Base-by-base conservation (phyloP, 2,329 filamentous ascomycete species). In the Cladosporium sp. region DNA sequence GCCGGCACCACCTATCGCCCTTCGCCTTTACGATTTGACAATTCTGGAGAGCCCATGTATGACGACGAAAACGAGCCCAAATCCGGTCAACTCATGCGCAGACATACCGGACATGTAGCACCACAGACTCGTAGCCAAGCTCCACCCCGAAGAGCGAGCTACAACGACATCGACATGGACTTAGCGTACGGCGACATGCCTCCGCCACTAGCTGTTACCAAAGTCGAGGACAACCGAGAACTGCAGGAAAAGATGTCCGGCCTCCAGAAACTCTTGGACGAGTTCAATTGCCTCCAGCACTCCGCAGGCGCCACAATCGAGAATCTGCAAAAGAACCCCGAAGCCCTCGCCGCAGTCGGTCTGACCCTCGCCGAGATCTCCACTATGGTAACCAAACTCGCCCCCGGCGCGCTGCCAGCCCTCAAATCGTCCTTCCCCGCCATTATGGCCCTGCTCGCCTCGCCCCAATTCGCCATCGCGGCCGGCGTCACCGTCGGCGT, bases 401-500 rank as follows among this genome's bases (percentile, higher is more conserved):
- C 87, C 0, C 93, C 93, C 0, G 81, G 83, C 1, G 87, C 92
- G 16, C 73, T 98, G 6, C 74, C 79, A 9, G 75, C 85, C 1
- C 73, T 97, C 64, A 95, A 95, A 70, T 79, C 82, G 37, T 84
- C 84, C 16, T 92, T 90, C 35, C 93, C 93, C 0, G 86, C 87
- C 7, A 84, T 95, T 16, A 92, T 95, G 61, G 87, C 86, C 0
- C 79, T 98, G 18, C 80, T 98, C 3, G 84, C 89, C 0, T 91
- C 86, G 53, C 93, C 93, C 1, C 89, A 98, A 65, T 98, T 98
- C 67, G 81, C 96, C 58, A 95, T 98, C 62, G 90, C 90, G 3
- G 89, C 88, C 0, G 88, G 91, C 41, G 83, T 95, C 11, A 89
- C 87, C 0, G 84, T 95, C 0, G 93, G 93, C 11, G 85, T 95